Percentiles rank a stretch among this genome's conserved stretches.
Evolutionary conservation across 305 asterid genomes (phyloP).

Genomic region (Caryopteris hybrid): DNA sequence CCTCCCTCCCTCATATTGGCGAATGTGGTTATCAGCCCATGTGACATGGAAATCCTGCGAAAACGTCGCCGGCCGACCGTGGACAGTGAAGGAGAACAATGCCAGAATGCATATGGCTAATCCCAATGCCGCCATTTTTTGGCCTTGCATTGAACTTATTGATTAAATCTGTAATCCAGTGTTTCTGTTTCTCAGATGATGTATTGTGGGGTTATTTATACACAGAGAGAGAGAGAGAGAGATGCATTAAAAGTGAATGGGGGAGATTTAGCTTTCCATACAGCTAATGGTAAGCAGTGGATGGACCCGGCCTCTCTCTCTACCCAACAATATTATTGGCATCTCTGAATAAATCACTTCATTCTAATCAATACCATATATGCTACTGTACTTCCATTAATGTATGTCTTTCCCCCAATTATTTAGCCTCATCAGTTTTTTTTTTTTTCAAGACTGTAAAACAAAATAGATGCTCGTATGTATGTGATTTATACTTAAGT

Average conservation of each 20-base stretch:
- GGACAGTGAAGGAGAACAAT: conserved; percentile 21
- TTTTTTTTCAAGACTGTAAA: not conserved
- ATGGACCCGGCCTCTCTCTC: conserved; percentile 45
- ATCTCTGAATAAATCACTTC: not conserved
- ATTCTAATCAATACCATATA: conserved; percentile 6
- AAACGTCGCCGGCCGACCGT: conserved; percentile 72
- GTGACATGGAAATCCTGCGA: conserved; percentile 53
- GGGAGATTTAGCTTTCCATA: conserved; percentile 33
- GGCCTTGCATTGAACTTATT: too few relatives aligned
- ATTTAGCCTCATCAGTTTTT: conserved; percentile 4
- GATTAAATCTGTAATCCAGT: too few relatives aligned
- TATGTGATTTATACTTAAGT: too few relatives aligned
- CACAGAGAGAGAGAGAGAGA: conserved; percentile 12
- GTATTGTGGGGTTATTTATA: conserved; percentile 26
- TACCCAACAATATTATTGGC: conserved; percentile 28
- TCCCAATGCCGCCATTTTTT: conserved; percentile 21
- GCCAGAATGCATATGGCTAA: conserved; percentile 12
- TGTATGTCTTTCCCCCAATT: conserved; percentile 29
- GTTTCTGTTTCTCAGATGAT: not conserved
- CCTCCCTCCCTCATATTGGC: conserved; percentile 64
- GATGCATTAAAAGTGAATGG: conserved; percentile 28
- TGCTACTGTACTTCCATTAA: conserved; percentile 19
- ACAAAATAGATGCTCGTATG: too few relatives aligned
- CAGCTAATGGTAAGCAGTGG: conserved; percentile 68
- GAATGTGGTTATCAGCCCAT: conserved; percentile 75